Evolutionary conservation across 1,139 yeast species (phyloP).

Genomic region (Kodamaea derodonti): DNA sequence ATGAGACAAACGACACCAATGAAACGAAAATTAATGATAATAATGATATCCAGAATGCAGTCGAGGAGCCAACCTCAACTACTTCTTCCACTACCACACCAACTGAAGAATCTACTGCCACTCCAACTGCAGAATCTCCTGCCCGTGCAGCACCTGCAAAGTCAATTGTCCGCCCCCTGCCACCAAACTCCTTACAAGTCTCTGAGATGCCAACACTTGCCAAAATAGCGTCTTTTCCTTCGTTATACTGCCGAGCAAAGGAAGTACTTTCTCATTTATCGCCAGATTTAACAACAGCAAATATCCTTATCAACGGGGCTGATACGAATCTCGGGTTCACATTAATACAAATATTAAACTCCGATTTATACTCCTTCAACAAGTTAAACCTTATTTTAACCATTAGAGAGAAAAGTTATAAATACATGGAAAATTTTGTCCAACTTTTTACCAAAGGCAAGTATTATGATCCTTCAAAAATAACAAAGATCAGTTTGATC

Average conservation of each 20-base stretch:
- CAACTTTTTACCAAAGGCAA: conserved; percentile 19
- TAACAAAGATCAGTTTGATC: conserved; percentile 23
- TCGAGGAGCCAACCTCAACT: neutral
- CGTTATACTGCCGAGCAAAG: conserved; percentile 38
- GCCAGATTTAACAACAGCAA: conserved; percentile 15
- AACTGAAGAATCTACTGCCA: neutral
- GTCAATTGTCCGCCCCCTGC: conserved; percentile 29
- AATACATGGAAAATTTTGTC: conserved; percentile 22
- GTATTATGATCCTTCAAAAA: conserved; percentile 19
- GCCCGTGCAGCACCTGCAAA: conserved; percentile 26
- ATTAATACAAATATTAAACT: conserved; percentile 29
- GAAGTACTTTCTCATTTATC: conserved; percentile 32
- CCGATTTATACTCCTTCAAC: conserved; percentile 20
- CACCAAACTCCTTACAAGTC: conserved; percentile 5
- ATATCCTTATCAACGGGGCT: conserved; percentile 42
- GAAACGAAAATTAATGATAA: too few relatives aligned
- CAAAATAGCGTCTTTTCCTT: conserved; percentile 32
- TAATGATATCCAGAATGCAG: neutral
- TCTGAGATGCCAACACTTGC: conserved; percentile 18
- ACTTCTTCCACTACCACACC: neutral
- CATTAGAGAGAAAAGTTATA: conserved; percentile 24
- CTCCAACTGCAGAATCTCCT: neutral
- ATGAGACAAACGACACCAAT: neutral
- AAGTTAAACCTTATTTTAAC: conserved; percentile 30
- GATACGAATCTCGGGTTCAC: conserved; percentile 41